Percentiles rank a stretch among this genome's conserved stretches.
Evolutionary conservation across 495 filamentous ascomycete species (phyloP).

Genomic region (Aspergillus bertholletiae): DNA sequence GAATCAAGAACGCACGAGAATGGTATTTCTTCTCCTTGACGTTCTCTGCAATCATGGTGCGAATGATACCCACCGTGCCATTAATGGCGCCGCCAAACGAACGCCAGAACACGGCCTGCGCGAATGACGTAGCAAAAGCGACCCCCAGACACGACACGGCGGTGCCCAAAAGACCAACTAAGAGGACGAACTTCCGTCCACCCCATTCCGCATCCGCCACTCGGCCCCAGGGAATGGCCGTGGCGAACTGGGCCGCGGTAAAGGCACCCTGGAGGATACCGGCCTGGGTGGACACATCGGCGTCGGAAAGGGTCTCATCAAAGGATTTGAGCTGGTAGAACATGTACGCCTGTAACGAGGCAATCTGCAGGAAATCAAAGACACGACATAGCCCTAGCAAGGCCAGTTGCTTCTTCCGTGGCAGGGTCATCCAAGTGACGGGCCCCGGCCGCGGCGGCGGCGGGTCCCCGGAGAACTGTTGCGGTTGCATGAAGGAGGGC

Average conservation of each 20-base stretch:
- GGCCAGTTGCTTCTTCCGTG: slow-evolving; percentile 68
- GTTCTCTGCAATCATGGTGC: slow-evolving; percentile 80
- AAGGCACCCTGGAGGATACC: slow-evolving; percentile 78
- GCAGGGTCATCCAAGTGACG: slow-evolving; percentile 66
- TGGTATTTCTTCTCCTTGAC: slow-evolving; percentile 70
- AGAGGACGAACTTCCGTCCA: slow-evolving; percentile 72
- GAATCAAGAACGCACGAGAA: slow-evolving; percentile 61
- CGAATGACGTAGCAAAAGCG: slow-evolving; percentile 70
- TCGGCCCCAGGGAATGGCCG: slow-evolving; percentile 81
- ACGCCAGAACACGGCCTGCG: slow-evolving; percentile 69
- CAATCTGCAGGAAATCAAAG: slow-evolving; percentile 49
- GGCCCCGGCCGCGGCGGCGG: slow-evolving; percentile 27
- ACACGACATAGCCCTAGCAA: slow-evolving; percentile 72
- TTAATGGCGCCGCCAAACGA: slow-evolving; percentile 74
- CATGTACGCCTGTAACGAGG: slow-evolving; percentile 64
- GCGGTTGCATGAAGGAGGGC: slow-evolving; percentile 17
- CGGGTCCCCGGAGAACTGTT: slow-evolving; percentile 14
- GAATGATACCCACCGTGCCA: slow-evolving; percentile 76
- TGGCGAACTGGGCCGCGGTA: slow-evolving; percentile 78
- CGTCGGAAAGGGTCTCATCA: slow-evolving; percentile 57
- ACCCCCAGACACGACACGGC: slow-evolving; percentile 73
- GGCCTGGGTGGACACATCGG: slow-evolving; percentile 71
- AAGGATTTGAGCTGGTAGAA: slow-evolving; percentile 76
- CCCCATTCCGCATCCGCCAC: slow-evolving; percentile 66
- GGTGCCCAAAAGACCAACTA: slow-evolving; percentile 72